Evolutionary conservation across 2,329 filamentous ascomycete species (phyloP).

Genomic region (Aspergillus viridinutans): DNA sequence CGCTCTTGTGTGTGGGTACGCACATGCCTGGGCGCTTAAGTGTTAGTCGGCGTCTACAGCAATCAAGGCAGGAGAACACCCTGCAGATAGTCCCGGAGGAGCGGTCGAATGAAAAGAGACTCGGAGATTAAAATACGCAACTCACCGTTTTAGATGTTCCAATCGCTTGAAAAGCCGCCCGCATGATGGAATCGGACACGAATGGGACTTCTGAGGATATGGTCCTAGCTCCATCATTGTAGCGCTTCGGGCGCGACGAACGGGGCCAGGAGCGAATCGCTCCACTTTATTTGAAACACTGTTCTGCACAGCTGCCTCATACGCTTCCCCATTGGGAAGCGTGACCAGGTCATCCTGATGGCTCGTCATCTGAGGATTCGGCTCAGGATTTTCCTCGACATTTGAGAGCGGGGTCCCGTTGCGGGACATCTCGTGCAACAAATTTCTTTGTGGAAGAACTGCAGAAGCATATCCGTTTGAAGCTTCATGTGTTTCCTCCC

Average conservation of each 20-base stretch:
- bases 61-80: conserved; percentile 37
- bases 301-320: conserved; percentile 51
- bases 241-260: conserved; percentile 85
- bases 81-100: conserved; percentile 19
- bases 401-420: conserved; percentile 86
- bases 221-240: conserved; percentile 96
- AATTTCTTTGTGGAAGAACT: conserved; percentile 71
- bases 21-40: conserved; percentile 71
- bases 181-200: conserved; percentile 97
- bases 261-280: conserved; percentile 59
- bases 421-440: conserved; percentile 73
- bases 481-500: conserved; percentile 75
- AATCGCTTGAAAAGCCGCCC: conserved; percentile 97
- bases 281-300: conserved; percentile 57
- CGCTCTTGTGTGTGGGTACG: conserved; percentile 99
- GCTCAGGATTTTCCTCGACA: conserved; percentile 74
- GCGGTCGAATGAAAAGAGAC: conserved; percentile 18
- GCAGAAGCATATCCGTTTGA: conserved; percentile 69
- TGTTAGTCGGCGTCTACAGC: conserved; percentile 51
- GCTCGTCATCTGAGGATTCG: conserved; percentile 65
- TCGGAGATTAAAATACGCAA: conserved; percentile 25
- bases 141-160: conserved; percentile 98
- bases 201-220: conserved; percentile 96
- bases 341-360: conserved; percentile 63
- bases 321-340: conserved; percentile 59